A percentile compares a stretch with the other conserved stretches of the same genome.
Conservation (phyloP, 2,329 filamentous ascomycete genomes). For the Neospermospora avenae region DNA sequence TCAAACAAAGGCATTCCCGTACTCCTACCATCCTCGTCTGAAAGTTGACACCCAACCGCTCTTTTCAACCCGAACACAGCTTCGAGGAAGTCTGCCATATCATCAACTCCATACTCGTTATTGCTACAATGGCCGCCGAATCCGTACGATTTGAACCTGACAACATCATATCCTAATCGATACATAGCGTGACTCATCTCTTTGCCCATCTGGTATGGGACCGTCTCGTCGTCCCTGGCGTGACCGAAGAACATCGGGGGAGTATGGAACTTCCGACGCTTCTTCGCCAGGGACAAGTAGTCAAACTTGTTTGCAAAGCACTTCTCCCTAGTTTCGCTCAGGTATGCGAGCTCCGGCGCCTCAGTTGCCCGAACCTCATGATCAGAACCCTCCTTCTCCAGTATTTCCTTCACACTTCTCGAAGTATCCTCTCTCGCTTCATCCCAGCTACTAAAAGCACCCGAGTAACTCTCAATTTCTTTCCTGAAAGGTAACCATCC, state of each 20-base stretch:
- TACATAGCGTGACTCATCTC: neutral
- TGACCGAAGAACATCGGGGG: neutral
- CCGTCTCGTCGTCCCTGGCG: neutral
- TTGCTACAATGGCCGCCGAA: too few relatives aligned
- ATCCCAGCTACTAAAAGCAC: too few relatives aligned
- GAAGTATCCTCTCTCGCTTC: too few relatives aligned
- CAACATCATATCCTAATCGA: neutral
- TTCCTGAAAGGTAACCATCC: neutral
- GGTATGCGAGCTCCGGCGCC: too few relatives aligned
- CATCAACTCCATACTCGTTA: neutral
- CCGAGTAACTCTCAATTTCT: neutral
- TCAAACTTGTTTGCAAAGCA: neutral
- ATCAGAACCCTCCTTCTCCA: neutral
- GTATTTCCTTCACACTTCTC: neutral
- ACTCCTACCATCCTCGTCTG: neutral
- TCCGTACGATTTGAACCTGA: too few relatives aligned
- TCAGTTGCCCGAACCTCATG: too few relatives aligned
- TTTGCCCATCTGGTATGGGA: neutral
- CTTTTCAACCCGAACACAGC: neutral
- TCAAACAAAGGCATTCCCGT: neutral
- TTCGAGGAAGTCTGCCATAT: neutral
- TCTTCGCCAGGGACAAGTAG: too few relatives aligned
- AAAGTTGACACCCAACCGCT: neutral
- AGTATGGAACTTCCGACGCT: too few relatives aligned
- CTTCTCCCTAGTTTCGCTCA: neutral